A percentile compares a stretch with the other conserved stretches of the same genome.
phyloP scores from a whole-genome alignment of 805 yeast genomes.

The Torulaspora indica region DNA sequence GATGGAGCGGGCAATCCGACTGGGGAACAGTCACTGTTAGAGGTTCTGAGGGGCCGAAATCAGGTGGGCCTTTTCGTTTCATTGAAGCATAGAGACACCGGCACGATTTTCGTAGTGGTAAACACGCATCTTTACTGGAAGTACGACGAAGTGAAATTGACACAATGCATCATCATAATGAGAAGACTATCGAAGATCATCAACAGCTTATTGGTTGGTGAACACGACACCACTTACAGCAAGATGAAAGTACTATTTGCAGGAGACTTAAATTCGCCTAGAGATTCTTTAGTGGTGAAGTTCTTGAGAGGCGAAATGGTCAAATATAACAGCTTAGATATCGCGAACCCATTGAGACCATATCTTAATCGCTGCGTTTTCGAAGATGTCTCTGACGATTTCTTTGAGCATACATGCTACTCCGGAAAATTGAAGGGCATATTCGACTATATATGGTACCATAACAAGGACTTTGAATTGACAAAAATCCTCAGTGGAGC shows the following conservation, averaged over 20 bases:
- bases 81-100: slow-evolving; percentile 42
- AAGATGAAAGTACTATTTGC: slow-evolving; percentile 43
- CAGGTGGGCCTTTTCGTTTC: slow-evolving; percentile 54
- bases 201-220: slow-evolving; percentile 23
- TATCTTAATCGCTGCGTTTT: slow-evolving; percentile 33
- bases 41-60: slow-evolving; percentile 44
- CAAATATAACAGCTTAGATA: slow-evolving; percentile 27
- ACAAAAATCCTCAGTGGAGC: slow-evolving; percentile 48
- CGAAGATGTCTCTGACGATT: slow-evolving; percentile 30
- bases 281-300: slow-evolving; percentile 47
- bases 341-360: slow-evolving; percentile 33
- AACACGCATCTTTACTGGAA: slow-evolving; percentile 64
- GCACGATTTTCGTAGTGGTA: slow-evolving; percentile 43
- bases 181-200: slow-evolving; percentile 31
- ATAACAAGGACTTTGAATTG: slow-evolving; percentile 38
- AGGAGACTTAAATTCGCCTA: slow-evolving; percentile 55
- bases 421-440: slow-evolving; percentile 48
- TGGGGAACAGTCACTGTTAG: slow-evolving; percentile 26
- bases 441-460: slow-evolving; percentile 57
- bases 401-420: slow-evolving; percentile 43
- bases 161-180: slow-evolving; percentile 48
- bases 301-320: slow-evolving; percentile 38
- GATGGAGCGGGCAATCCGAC: slow-evolving; percentile 32
- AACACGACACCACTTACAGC: slow-evolving; percentile 22
- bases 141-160: slow-evolving; percentile 49